Conservation (phyloP, 768 basidiomycete species). For the Melanogaster broomeanus region DNA sequence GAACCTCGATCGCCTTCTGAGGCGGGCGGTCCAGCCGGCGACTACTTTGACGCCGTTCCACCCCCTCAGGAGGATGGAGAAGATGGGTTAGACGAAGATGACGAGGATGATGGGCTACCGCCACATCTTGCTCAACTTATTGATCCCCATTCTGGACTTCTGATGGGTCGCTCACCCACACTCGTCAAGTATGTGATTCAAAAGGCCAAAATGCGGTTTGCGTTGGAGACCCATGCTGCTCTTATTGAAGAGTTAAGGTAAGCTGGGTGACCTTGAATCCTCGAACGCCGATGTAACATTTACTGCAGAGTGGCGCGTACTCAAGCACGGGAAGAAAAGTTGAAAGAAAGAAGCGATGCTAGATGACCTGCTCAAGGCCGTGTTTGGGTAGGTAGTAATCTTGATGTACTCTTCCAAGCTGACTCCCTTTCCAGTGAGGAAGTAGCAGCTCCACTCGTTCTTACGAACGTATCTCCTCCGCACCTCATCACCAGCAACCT, state of each 20-base stretch:
- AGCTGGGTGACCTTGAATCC: neutral
- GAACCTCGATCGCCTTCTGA: conserved; percentile 51
- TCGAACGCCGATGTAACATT: neutral
- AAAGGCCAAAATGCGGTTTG: conserved; percentile 75
- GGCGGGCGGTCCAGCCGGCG: conserved; percentile 29
- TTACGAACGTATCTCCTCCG: conserved; percentile 4
- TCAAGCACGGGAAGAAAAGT: conserved; percentile 53
- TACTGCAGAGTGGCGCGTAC: conserved; percentile 41
- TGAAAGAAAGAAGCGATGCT: conserved; percentile 64
- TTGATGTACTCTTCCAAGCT: conserved; percentile 1
- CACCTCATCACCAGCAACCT: conserved; percentile 2
- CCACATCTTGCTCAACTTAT: conserved; percentile 49
- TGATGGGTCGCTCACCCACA: conserved; percentile 66
- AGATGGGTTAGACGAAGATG: conserved; percentile 28
- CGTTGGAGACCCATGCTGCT: conserved; percentile 63
- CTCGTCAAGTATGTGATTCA: conserved; percentile 70
- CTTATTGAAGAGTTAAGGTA: conserved; percentile 64
- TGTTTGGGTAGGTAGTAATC: conserved; percentile 49
- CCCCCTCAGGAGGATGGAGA: conserved; percentile 18
- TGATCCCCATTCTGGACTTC: conserved; percentile 60
- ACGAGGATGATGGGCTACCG: conserved; percentile 53
- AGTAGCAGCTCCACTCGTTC: conserved; percentile 17
- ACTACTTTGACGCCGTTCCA: conserved; percentile 32
- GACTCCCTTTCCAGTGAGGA: conserved; percentile 24
- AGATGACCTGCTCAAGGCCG: conserved; percentile 49